Percentiles rank a stretch among this genome's conserved stretches.
Conservation (phyloP, 441 rosid genomes). For the Populus hybrid region DNA sequence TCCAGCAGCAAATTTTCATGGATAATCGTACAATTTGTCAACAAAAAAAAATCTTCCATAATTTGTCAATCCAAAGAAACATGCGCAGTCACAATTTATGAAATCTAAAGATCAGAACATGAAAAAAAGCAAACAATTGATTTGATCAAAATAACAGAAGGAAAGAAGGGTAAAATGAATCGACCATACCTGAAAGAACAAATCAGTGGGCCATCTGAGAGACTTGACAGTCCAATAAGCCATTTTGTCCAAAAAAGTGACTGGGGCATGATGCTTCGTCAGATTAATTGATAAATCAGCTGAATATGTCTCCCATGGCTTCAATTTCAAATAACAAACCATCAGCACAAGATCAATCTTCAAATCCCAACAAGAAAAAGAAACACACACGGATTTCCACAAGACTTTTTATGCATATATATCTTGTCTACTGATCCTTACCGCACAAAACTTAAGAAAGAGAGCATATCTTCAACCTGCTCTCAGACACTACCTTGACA, state of each 20-base stretch:
- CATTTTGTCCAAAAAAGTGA: conserved; percentile 42
- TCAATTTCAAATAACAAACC: not conserved
- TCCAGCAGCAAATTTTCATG: not conserved
- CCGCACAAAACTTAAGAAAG: no score
- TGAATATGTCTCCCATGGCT: conserved; percentile 68
- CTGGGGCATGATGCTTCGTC: conserved; percentile 55
- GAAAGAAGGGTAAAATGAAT: not conserved
- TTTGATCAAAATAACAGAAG: not conserved
- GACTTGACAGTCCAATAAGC: conserved; percentile 58
- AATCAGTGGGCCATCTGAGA: conserved; percentile 60
- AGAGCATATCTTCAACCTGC: no score
- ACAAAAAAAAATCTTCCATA: no score
- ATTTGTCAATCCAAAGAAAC: not conserved
- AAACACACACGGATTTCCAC: not conserved
- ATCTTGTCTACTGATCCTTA: not conserved
- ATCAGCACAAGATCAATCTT: not conserved
- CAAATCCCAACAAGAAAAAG: not conserved
- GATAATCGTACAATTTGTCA: not conserved
- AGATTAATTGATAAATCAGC: conserved; percentile 54
- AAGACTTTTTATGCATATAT: not conserved
- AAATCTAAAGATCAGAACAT: not conserved
- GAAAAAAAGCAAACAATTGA: not conserved
- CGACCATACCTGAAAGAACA: conserved; percentile 55
- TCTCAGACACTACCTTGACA: not conserved
- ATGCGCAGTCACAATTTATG: not conserved